Evolutionary conservation across 139 green algal species (phyloP).

Genomic region (Limnomonas spitsbergensis): DNA sequence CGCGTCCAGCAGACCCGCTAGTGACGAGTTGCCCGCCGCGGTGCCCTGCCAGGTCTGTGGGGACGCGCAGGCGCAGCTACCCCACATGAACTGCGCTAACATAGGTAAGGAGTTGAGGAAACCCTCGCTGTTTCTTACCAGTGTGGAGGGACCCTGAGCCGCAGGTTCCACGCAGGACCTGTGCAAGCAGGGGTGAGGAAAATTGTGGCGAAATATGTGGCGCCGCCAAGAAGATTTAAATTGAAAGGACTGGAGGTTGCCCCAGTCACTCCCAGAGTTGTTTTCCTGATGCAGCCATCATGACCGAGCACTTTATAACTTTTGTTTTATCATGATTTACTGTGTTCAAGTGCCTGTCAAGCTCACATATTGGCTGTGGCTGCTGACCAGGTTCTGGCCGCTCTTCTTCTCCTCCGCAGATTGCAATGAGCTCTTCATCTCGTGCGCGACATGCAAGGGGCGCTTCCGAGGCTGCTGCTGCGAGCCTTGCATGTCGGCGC

Average conservation of each 20-base stretch:
- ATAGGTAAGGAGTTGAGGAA: conserved; percentile 35
- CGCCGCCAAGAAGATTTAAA: too few species aligned
- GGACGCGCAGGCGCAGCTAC: conserved; percentile 56
- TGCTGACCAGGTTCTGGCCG: neutral
- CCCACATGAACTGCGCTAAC: conserved; percentile 93
- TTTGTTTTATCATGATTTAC: too few species aligned
- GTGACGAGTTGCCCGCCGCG: conserved; percentile 49
- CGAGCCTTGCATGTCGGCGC: conserved; percentile 65
- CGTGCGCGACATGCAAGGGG: conserved; percentile 68
- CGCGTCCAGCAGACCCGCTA: neutral
- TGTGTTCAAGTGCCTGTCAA: too few species aligned
- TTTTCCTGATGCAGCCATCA: too few species aligned
- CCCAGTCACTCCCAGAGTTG: too few species aligned
- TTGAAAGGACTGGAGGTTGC: too few species aligned
- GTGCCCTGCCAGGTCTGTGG: conserved; percentile 75
- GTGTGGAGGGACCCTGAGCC: too few species aligned
- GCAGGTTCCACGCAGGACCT: too few species aligned
- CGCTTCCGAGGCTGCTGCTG: conserved; percentile 75
- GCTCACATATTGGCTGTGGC: neutral
- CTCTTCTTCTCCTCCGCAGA: neutral
- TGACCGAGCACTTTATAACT: too few species aligned
- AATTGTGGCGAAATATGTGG: too few species aligned
- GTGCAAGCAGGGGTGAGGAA: too few species aligned
- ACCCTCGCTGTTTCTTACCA: too few species aligned
- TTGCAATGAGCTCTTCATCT: conserved; percentile 76